Evolutionary conservation across 2,329 filamentous ascomycete genomes (phyloP).

Genomic region (Ascochyta koolunga): DNA sequence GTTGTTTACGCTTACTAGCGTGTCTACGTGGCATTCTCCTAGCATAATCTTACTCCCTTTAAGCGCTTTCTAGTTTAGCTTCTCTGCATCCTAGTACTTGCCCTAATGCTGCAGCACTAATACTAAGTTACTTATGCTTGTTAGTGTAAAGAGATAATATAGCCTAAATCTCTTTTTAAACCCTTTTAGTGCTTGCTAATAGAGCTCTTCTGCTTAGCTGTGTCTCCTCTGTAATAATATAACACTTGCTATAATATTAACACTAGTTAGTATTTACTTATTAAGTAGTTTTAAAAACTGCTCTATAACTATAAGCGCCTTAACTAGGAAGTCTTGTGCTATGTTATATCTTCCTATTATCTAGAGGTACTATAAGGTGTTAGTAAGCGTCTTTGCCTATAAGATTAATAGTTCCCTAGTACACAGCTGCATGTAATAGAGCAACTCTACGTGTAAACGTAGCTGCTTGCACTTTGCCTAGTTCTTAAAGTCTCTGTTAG

Average conservation of each 20-base stretch:
- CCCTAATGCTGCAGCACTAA: constrained; percentile 3
- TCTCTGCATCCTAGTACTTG: too few species aligned
- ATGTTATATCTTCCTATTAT: constrained; percentile 9
- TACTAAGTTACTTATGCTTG: constrained; percentile 5
- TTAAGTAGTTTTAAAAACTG: constrained; percentile 10
- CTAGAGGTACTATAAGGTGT: constrained; percentile 17
- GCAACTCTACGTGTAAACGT: constrained; percentile 19
- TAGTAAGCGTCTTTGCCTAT: constrained; percentile 20
- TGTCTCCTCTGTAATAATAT: too few species aligned
- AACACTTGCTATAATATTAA: too few species aligned
- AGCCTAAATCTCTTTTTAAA: too few species aligned
- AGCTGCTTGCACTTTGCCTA: constrained; percentile 22
- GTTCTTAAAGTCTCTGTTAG: constrained; percentile 15
- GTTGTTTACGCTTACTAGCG: constrained; percentile 2
- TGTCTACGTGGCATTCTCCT: constrained; percentile 3
- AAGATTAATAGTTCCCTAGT: constrained; percentile 2
- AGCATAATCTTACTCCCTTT: constrained; percentile 9
- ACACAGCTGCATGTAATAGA: constrained; percentile 11
- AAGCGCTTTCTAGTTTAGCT: constrained; percentile 6
- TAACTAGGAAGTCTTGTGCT: constrained; percentile 17
- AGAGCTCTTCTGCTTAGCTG: too few species aligned
- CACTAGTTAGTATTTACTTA: background rate
- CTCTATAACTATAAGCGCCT: constrained; percentile 8
- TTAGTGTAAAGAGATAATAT: too few species aligned
- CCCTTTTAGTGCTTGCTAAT: too few species aligned